Evolutionary conservation across 768 basidiomycete species (phyloP), one percentile per base, ranked within the genome.

Genomic region (Cytidiella melzeri): DNA sequence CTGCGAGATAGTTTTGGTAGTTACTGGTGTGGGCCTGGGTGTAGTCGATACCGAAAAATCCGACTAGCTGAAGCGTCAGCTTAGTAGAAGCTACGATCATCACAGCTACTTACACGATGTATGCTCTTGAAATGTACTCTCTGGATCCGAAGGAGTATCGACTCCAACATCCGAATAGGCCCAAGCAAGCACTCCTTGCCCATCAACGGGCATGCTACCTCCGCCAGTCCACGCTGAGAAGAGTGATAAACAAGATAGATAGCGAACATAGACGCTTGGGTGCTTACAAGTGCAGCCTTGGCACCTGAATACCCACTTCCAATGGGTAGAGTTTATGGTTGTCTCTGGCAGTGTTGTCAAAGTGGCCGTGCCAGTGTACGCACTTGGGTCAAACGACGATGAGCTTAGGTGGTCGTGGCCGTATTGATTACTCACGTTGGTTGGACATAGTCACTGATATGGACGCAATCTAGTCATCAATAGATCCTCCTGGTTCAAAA

Each of bases 281-380:
- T 11, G 1, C 24, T 51, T 61, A 80, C 79, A 65, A 39, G 80
- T 75, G 67, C 82, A 84, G 62, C 81, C 76, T 57, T 81, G 77
- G 72, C 82, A 84, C 15, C 79, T 71, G 66, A 74, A 84, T 3
- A 82, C 79, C 75, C 78, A 82, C 53, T 80, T 81, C 80, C 80
- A 83, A 54, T 81, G 77, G 1, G 80, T 82, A 0, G 77, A 61
- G 54, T 81, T 81, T 21, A 81, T 72, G 47, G 64, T 69, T 13
- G 74, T 72, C 6, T 70, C 68, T 4, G 74, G 73, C 10, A 81
- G 64, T 39, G 72, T 72, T 1, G 80, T 82, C 41, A 84, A 63
- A 13, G 69, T 65, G 0, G 80, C 41, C 19, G 25, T 12, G 11
- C 44, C 52, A 3, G 52, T 48, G 23, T 53, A 53, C n/a, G 52